Percentiles rank a stretch among this genome's conserved stretches.
These are phyloP conservation scores for Cardamine occulta DNA, from an alignment of 345 rosid species.

Conservation along the genomic window DNA sequence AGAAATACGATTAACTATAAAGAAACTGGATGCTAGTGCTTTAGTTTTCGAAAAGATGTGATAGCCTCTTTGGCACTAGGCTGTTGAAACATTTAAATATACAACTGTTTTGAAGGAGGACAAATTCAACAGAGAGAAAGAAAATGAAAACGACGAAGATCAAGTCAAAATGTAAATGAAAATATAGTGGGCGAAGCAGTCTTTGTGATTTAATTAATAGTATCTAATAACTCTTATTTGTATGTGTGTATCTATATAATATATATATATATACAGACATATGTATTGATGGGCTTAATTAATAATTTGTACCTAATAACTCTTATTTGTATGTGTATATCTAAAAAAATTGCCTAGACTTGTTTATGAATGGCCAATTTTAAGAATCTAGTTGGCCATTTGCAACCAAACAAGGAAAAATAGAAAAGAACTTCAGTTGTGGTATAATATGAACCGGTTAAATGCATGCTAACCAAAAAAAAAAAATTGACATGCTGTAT, in stretches of 20 bases:
- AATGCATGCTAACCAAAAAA: slow-evolving; percentile 8
- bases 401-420: slow-evolving; percentile 8
- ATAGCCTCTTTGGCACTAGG: slow-evolving; percentile 32
- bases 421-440: slow-evolving; percentile 1
- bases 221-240: not conserved
- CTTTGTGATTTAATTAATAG: not conserved
- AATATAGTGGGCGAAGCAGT: not conserved
- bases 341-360: not conserved
- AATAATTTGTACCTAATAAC: not conserved
- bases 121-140: not conserved
- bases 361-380: not conserved
- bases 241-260: not conserved
- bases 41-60: slow-evolving; percentile 24
- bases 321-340: too few species aligned
- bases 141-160: not conserved
- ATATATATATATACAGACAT: not conserved
- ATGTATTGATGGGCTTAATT: not conserved
- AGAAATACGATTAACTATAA: not conserved
- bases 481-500: not conserved
- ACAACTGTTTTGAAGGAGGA: not conserved
- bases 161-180: slow-evolving; percentile 1
- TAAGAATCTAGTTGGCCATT: slow-evolving; percentile 27
- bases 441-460: slow-evolving; percentile 7
- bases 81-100: slow-evolving; percentile 7
- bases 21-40: not conserved